phyloP scores from a whole-genome alignment of 805 yeast genomes.

The Kockiozyma suomiensis region DNA sequence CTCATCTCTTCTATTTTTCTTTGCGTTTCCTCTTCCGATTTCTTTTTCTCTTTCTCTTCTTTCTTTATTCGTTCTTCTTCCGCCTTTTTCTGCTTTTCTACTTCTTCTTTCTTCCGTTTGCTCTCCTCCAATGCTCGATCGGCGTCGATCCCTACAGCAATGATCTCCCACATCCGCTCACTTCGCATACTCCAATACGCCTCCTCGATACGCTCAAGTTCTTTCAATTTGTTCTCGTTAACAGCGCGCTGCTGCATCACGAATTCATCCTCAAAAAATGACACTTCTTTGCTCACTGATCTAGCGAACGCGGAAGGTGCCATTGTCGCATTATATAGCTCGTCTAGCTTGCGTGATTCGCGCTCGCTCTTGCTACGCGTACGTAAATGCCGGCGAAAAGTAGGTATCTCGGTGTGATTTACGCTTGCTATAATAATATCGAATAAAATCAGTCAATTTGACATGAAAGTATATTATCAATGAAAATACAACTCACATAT shows the following conservation, averaged over 20 bases:
- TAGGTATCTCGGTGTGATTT: background rate
- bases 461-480: background rate
- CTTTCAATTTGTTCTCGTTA: background rate
- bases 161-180: conserved; percentile 17
- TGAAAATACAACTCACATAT: background rate
- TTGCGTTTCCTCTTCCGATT: conserved; percentile 36
- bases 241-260: conserved; percentile 6
- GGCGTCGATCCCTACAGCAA: conserved; percentile 5
- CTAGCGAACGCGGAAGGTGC: background rate
- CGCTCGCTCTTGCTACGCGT: background rate
- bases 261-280: background rate
- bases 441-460: background rate
- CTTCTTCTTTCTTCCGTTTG: conserved; percentile 29
- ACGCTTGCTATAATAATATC: background rate
- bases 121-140: conserved; percentile 16
- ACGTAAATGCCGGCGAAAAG: background rate
- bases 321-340: conserved; percentile 4
- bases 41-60: conserved; percentile 30
- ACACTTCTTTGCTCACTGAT: background rate
- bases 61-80: conserved; percentile 27
- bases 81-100: conserved; percentile 21
- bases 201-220: background rate
- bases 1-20: conserved; percentile 36
- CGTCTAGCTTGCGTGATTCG: conserved; percentile 4
- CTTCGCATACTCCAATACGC: conserved; percentile 8